Evolutionary conservation across 441 rosid genomes (phyloP).

Genomic region (Pelargonium myrrhifolium): DNA sequence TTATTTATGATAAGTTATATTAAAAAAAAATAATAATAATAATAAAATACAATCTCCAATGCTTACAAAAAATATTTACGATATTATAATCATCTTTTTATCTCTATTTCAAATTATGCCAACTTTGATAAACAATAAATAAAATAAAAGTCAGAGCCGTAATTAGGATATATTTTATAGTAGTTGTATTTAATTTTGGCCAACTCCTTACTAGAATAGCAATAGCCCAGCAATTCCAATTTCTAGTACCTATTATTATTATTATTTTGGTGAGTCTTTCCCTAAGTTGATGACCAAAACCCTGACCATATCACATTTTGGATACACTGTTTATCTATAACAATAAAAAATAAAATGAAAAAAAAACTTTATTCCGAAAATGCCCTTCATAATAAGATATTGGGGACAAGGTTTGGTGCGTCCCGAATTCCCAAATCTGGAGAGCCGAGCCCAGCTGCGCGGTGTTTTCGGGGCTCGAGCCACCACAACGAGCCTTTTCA

Average conservation of each 20-base stretch:
- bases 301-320: background rate
- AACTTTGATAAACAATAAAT: background rate
- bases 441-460: background rate
- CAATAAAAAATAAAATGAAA: too few relatives aligned
- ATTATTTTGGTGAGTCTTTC: background rate
- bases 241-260: too few relatives aligned
- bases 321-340: background rate
- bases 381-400: background rate
- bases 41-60: too few relatives aligned
- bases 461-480: constrained; percentile 11
- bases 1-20: too few relatives aligned
- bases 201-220: background rate
- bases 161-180: too few relatives aligned
- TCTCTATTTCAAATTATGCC: background rate
- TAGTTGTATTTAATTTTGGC: background rate
- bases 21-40: too few relatives aligned
- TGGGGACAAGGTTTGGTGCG: background rate
- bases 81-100: too few relatives aligned
- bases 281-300: constrained; percentile 1
- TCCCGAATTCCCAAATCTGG: background rate
- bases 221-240: background rate
- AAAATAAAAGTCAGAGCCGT: background rate
- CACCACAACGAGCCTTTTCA: constrained; percentile 5
- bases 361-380: constrained; percentile 4
- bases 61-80: too few relatives aligned